Evolutionary conservation across 208 protist species (phyloP).

Genomic region (Wallacemonas sp.): DNA sequence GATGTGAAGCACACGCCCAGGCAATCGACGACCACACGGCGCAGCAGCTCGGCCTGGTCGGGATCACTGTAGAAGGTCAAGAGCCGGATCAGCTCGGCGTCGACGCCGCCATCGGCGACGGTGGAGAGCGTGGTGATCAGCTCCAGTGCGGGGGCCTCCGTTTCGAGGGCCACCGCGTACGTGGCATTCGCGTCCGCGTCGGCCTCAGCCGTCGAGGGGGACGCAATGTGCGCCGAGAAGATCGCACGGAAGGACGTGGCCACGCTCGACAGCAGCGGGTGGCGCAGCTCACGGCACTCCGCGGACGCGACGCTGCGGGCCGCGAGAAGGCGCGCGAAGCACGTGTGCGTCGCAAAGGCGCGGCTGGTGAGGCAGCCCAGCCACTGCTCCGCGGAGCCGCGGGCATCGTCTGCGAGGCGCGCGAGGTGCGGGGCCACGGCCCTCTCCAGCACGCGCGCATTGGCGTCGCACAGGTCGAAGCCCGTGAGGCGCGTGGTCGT

Average conservation of each 20-base stretch:
- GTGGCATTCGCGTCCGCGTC: not conserved
- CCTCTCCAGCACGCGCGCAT: not conserved
- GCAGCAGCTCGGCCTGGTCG: constrained; percentile 49
- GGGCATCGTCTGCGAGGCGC: not conserved
- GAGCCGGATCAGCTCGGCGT: constrained; percentile 26
- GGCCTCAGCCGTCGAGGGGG: too few relatives aligned
- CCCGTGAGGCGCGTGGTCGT: not conserved
- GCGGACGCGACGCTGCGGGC: not conserved
- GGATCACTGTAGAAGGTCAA: constrained; percentile 55
- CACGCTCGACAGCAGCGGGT: not conserved
- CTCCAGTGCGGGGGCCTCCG: not conserved
- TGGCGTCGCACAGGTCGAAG: constrained; percentile 14
- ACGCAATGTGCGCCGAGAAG: not conserved
- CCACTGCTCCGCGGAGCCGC: not conserved
- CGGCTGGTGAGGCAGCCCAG: not conserved
- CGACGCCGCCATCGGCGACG: constrained; percentile 17
- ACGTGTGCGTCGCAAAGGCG: not conserved
- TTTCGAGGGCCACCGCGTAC: constrained; percentile 1
- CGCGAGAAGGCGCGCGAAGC: not conserved
- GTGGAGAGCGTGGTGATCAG: constrained; percentile 16
- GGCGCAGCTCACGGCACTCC: not conserved
- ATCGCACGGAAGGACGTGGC: not conserved
- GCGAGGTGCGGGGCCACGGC: not conserved
- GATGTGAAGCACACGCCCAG: constrained; percentile 12
- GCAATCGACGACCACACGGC: constrained; percentile 57